phyloP scores from a whole-genome alignment of 805 yeast species.

The Ogataea zsoltii region DNA sequence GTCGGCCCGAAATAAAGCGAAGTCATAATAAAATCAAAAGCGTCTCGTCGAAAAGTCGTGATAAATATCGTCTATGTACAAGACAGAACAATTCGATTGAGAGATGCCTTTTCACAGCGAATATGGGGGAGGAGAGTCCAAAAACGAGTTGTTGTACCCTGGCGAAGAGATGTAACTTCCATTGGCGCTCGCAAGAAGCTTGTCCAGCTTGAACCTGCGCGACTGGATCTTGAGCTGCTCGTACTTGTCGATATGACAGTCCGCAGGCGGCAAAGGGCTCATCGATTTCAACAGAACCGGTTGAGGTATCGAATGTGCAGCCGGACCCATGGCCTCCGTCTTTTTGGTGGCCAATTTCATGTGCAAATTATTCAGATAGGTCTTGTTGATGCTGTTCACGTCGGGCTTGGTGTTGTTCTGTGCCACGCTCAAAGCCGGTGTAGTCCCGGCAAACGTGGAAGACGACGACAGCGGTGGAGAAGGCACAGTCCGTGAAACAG shows the following conservation, averaged over 20 bases:
- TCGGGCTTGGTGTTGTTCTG: too few species aligned
- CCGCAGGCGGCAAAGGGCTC: not conserved
- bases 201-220: conserved; percentile 30
- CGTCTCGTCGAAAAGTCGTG: not conserved
- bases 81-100: not conserved
- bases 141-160: conserved; percentile 8
- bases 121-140: conserved; percentile 29
- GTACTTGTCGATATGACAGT: conserved; percentile 27
- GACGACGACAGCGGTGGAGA: conserved; percentile 19
- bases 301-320: conserved; percentile 4
- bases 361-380: conserved; percentile 12
- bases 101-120: conserved; percentile 12
- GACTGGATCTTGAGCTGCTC: conserved; percentile 28
- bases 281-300: conserved; percentile 2
- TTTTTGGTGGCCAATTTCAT: conserved; percentile 15
- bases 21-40: not conserved
- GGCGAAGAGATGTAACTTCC: conserved; percentile 6
- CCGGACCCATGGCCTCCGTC: conserved; percentile 7
- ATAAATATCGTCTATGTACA: conserved; percentile 5
- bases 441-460: conserved; percentile 5
- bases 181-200: conserved; percentile 21
- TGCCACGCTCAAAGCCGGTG: too few species aligned
- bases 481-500: conserved; percentile 7
- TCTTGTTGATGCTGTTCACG: conserved; percentile 1
- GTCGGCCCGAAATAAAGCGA: not conserved